phyloP scores from a whole-genome alignment of 1,284 basidiomycete species.

The Wallemia mellicola region DNA sequence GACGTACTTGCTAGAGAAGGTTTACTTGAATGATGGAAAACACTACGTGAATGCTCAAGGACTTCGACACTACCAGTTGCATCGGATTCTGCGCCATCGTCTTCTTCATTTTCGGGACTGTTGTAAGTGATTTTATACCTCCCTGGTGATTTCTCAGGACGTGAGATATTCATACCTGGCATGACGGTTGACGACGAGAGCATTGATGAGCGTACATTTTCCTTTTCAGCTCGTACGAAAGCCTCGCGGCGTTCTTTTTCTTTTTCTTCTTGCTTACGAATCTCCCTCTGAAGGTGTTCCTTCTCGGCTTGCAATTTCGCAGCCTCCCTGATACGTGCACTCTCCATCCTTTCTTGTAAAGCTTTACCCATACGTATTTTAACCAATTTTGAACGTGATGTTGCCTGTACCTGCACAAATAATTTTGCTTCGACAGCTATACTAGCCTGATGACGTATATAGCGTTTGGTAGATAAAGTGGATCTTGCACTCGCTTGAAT shows the following conservation, averaged over 20 bases:
- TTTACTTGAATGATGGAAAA: background rate
- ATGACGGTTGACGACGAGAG: background rate
- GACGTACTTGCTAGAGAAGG: background rate
- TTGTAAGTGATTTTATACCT: background rate
- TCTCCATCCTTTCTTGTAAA: background rate
- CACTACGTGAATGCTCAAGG: background rate
- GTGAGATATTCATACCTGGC: background rate
- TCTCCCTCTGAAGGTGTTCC: background rate
- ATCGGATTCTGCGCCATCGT: background rate
- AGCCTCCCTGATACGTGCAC: background rate
- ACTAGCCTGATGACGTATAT: background rate
- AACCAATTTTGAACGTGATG: background rate
- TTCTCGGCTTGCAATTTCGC: background rate
- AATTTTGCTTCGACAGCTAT: background rate
- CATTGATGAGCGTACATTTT: background rate
- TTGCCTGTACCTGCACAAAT: background rate
- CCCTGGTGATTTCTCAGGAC: background rate
- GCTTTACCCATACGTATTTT: background rate
- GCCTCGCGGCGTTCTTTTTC: background rate
- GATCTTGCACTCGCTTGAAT: constrained; percentile 4
- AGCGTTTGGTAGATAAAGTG: background rate
- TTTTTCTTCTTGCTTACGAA: background rate
- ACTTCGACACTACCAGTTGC: background rate
- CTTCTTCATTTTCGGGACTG: background rate
- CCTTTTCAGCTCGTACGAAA: background rate